phyloP scores from a whole-genome alignment of 2,329 filamentous ascomycete species.

The Trichoderma oligosporum region DNA sequence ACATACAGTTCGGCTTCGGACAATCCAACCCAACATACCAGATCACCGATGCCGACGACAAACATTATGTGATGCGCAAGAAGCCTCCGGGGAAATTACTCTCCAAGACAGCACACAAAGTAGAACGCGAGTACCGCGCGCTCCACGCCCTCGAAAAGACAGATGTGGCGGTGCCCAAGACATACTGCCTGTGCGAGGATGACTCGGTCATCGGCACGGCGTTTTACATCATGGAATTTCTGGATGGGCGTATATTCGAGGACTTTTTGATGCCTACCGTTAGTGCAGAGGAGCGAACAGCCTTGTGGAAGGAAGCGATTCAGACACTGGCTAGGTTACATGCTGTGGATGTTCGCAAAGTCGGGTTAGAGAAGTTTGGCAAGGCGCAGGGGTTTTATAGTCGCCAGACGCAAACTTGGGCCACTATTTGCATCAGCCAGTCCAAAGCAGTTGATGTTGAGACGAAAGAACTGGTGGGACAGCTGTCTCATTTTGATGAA shows the following conservation, averaged over 20 bases:
- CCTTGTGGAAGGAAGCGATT: slow-evolving; percentile 84
- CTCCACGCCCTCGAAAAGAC: slow-evolving; percentile 76
- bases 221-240: slow-evolving; percentile 96
- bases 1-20: slow-evolving; percentile 80
- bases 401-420: slow-evolving; percentile 81
- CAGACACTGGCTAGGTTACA: slow-evolving; percentile 83
- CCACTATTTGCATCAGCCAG: slow-evolving; percentile 73
- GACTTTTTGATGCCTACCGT: slow-evolving; percentile 78
- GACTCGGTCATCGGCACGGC: slow-evolving; percentile 74
- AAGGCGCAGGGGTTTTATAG: slow-evolving; percentile 74
- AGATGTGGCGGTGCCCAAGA: slow-evolving; percentile 79
- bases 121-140: slow-evolving; percentile 92
- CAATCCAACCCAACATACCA: slow-evolving; percentile 98
- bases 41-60: slow-evolving; percentile 66
- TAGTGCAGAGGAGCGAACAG: slow-evolving; percentile 61
- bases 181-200: slow-evolving; percentile 85
- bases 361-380: slow-evolving; percentile 72
- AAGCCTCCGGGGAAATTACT: slow-evolving; percentile 94
- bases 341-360: slow-evolving; percentile 60
- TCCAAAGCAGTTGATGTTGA: slow-evolving; percentile 72
- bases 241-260: slow-evolving; percentile 90
- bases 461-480: slow-evolving; percentile 70
- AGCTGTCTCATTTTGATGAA: slow-evolving; percentile 77
- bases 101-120: slow-evolving; percentile 90
- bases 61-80: slow-evolving; percentile 87